Percentiles rank a stretch among this genome's conserved stretches.
phyloP scores from a whole-genome alignment of 495 filamentous ascomycete species.

The Aspergillus saccharolyticus region DNA sequence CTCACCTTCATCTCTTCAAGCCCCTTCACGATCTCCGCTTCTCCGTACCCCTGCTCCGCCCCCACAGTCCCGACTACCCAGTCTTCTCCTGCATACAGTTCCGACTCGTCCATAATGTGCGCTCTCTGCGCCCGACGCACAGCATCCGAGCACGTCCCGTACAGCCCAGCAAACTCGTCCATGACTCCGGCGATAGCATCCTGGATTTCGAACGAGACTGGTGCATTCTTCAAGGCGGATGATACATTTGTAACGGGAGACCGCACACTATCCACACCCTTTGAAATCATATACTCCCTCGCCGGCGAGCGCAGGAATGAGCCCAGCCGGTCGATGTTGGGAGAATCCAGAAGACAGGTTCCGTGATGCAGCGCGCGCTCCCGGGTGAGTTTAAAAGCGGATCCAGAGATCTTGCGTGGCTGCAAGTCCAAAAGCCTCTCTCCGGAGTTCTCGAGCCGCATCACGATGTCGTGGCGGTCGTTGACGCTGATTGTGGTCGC shows the following conservation, averaged over 20 bases:
- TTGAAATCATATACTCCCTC: slow-evolving; percentile 65
- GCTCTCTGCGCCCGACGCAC: slow-evolving; percentile 32
- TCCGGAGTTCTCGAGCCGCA: slow-evolving; percentile 32
- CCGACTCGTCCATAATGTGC: slow-evolving; percentile 28
- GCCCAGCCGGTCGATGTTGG: slow-evolving; percentile 61
- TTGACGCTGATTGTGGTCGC: slow-evolving; percentile 64
- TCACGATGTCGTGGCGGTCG: slow-evolving; percentile 86
- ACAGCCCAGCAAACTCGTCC: slow-evolving; percentile 31
- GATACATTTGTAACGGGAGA: slow-evolving; percentile 77
- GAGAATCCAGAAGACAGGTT: slow-evolving; percentile 73
- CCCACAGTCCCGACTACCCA: slow-evolving; percentile 44
- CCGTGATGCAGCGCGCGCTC: slow-evolving; percentile 81
- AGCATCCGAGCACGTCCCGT: slow-evolving; percentile 27
- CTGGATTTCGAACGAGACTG: slow-evolving; percentile 32
- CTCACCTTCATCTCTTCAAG: slow-evolving; percentile 58
- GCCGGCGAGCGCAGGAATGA: slow-evolving; percentile 68
- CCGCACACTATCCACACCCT: slow-evolving; percentile 89
- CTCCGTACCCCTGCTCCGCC: slow-evolving; percentile 37
- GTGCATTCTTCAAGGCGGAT: slow-evolving; percentile 37
- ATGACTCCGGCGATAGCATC: slow-evolving; percentile 32
- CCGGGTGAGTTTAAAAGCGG: slow-evolving; percentile 85
- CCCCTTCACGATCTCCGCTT: slow-evolving; percentile 51
- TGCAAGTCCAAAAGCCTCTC: slow-evolving; percentile 22
- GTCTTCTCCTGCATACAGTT: slow-evolving; percentile 36
- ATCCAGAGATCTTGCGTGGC: slow-evolving; percentile 80